phyloP scores from a whole-genome alignment of 495 filamentous ascomycete genomes.

The Articulospora tetracladia region DNA sequence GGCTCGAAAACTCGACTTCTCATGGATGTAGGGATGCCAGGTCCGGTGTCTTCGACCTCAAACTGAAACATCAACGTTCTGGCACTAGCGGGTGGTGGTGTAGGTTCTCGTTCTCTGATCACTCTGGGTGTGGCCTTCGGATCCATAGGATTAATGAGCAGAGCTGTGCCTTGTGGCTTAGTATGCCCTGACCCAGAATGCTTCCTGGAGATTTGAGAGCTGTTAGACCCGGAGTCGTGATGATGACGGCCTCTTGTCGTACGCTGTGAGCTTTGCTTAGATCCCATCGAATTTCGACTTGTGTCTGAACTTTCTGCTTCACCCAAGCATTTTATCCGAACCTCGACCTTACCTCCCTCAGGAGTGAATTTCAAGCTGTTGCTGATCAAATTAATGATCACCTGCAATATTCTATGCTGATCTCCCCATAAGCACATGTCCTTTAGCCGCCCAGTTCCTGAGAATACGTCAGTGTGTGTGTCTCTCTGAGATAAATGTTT shows the following conservation, averaged over 20 bases:
- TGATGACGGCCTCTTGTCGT: constrained; percentile 22
- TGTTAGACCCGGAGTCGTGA: constrained; percentile 45
- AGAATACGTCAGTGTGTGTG: background rate
- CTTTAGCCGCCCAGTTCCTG: constrained; percentile 55
- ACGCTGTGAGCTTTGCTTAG: constrained; percentile 39
- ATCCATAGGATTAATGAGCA: constrained; percentile 53
- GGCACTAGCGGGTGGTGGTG: constrained; percentile 56
- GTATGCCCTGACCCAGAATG: constrained; percentile 19
- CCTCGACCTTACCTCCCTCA: constrained; percentile 53
- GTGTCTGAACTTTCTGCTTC: constrained; percentile 43
- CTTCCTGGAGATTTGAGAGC: constrained; percentile 42
- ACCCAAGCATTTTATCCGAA: constrained; percentile 69
- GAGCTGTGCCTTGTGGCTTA: constrained; percentile 22
- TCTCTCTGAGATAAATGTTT: too few relatives aligned
- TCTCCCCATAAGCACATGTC: constrained; percentile 85
- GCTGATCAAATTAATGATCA: constrained; percentile 88
- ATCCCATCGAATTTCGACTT: constrained; percentile 47
- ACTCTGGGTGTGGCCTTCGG: constrained; percentile 48
- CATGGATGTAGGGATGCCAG: constrained; percentile 76
- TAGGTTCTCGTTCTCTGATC: constrained; percentile 51
- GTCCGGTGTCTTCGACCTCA: constrained; percentile 84
- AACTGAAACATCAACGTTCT: constrained; percentile 72
- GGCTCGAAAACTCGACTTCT: constrained; percentile 87
- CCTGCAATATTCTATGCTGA: constrained; percentile 81
- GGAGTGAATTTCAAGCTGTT: constrained; percentile 94